These are phyloP conservation scores for Carpinus fangiana DNA, from an alignment of 306 rosid species.

Conservation along the genomic window DNA sequence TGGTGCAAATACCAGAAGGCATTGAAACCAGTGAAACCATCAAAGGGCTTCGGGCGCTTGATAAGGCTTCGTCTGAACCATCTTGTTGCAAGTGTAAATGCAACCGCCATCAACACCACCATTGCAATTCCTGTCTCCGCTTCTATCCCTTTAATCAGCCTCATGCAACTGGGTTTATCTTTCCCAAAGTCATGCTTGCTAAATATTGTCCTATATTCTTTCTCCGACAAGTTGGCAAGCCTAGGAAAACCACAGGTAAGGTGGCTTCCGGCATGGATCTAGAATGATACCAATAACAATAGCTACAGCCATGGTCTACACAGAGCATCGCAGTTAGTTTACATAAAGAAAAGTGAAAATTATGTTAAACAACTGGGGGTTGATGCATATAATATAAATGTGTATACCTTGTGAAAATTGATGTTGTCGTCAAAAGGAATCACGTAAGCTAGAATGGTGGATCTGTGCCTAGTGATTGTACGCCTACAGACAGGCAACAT, in stretches of 20 bases:
- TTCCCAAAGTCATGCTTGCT: conserved; percentile 56
- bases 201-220: conserved; percentile 20
- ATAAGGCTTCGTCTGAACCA: conserved; percentile 86
- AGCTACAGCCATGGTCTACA: conserved; percentile 84
- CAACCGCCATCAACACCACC: conserved; percentile 78
- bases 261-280: conserved; percentile 85
- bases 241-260: conserved; percentile 93
- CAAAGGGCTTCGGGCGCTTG: conserved; percentile 89
- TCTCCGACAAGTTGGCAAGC: conserved; percentile 41
- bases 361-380: neutral
- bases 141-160: conserved; percentile 62
- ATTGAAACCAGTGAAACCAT: conserved; percentile 87
- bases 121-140: conserved; percentile 87
- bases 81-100: conserved; percentile 88
- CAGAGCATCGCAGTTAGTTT: no score
- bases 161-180: conserved; percentile 58
- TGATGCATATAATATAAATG: neutral
- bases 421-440: conserved; percentile 97
- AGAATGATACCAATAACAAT: conserved; percentile 83
- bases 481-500: conserved; percentile 92
- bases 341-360: conserved; percentile 5
- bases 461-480: conserved; percentile 89
- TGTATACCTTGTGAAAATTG: conserved; percentile 92
- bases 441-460: conserved; percentile 58
- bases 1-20: conserved; percentile 99